phyloP scores from a whole-genome alignment of 2,329 filamentous ascomycete species.

The Neofusicoccum umdonicola region DNA sequence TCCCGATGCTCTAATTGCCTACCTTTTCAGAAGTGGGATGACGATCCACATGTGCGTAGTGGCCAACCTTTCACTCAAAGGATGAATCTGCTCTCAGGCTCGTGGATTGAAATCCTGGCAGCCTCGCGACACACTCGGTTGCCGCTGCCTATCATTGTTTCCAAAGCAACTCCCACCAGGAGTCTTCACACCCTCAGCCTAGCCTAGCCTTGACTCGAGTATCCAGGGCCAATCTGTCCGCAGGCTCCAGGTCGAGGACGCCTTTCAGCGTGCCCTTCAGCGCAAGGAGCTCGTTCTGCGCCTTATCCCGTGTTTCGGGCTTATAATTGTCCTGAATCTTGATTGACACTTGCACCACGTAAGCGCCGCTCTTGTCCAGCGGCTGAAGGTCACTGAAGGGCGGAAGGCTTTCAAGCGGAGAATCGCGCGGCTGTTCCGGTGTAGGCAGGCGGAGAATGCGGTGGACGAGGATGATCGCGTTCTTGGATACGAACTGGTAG shows the following conservation, averaged over 20 bases:
- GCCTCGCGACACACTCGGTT: no score
- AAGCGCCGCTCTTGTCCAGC: constrained; percentile 57
- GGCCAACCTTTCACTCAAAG: no score
- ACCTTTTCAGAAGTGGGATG: no score
- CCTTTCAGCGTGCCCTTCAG: constrained; percentile 57
- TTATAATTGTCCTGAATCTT: constrained; percentile 56
- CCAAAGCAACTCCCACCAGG: neutral
- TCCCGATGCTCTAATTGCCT: no score
- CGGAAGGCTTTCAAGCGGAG: constrained; percentile 40
- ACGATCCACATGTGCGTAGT: no score
- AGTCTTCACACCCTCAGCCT: neutral
- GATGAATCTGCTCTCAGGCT: no score
- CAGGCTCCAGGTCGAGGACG: constrained; percentile 56
- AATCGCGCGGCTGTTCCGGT: constrained; percentile 31
- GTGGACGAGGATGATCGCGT: constrained; percentile 57
- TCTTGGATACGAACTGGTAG: constrained; percentile 57
- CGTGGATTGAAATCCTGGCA: no score
- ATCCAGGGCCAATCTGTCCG: constrained; percentile 59
- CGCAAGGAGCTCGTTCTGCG: constrained; percentile 53
- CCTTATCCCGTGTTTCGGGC: constrained; percentile 53
- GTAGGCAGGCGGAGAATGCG: constrained; percentile 51
- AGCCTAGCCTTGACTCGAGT: constrained; percentile 55
- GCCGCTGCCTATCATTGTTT: neutral
- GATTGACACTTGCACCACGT: constrained; percentile 58
- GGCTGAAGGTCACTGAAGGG: constrained; percentile 46